These are phyloP conservation scores for Xylariaceae sp. DNA, from an alignment of 2,329 filamentous ascomycete genomes.

Conservation along the genomic window DNA sequence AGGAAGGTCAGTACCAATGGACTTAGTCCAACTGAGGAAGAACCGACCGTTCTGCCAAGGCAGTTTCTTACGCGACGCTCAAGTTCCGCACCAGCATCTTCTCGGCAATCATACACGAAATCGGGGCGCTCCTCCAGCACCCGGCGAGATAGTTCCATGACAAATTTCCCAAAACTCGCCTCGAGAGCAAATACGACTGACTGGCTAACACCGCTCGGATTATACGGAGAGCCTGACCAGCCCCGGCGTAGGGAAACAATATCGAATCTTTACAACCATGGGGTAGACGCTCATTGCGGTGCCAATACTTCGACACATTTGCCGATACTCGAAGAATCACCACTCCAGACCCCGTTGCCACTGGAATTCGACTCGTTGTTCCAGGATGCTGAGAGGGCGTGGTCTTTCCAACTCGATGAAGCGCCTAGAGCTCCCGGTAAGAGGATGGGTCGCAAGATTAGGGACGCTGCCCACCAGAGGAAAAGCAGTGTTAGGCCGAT, in stretches of 20 bases:
- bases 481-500: constrained; percentile 17
- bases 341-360: constrained; percentile 8
- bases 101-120: constrained; percentile 5
- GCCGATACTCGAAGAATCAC: constrained; percentile 24
- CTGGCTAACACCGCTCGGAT: constrained; percentile 32
- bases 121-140: neutral
- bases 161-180: constrained; percentile 30
- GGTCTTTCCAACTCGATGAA: constrained; percentile 4
- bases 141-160: constrained; percentile 22
- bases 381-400: neutral
- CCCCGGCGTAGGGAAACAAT: constrained; percentile 8
- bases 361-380: neutral
- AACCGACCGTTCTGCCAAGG: neutral
- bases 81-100: constrained; percentile 25
- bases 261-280: constrained; percentile 26
- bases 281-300: constrained; percentile 35
- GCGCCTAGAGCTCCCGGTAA: neutral
- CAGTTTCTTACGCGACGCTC: constrained; percentile 11
- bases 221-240: constrained; percentile 14
- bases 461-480: constrained; percentile 21
- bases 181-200: constrained; percentile 33
- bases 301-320: constrained; percentile 5
- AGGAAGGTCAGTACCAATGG: constrained; percentile 13
- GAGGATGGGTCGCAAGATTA: constrained; percentile 22
- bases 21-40: constrained; percentile 10